A percentile compares a stretch with the other conserved stretches of the same genome.
Evolutionary conservation across 2,329 filamentous ascomycete genomes (phyloP).

Genomic region (Elsinoe ampelina): DNA sequence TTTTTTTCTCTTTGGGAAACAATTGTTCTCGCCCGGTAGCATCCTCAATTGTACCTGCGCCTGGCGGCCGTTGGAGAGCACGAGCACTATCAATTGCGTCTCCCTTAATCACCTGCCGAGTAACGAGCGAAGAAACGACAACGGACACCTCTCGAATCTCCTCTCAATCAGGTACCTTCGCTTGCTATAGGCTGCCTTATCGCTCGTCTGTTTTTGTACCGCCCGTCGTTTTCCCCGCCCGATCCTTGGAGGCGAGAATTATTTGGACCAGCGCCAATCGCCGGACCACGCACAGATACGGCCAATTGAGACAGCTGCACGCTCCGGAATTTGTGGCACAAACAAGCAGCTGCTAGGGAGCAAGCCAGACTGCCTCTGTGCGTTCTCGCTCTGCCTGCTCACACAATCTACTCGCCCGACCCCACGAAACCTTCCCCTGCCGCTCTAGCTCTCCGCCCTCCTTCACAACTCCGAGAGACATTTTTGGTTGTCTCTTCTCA

Average conservation of each 20-base stretch:
- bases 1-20: neutral
- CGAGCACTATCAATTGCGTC: neutral
- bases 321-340: constrained; percentile 11
- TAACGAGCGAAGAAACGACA: constrained; percentile 6
- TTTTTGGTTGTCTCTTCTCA: neutral
- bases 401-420: constrained; percentile 7
- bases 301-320: constrained; percentile 12
- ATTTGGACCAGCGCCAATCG: constrained; percentile 11
- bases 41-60: constrained; percentile 13
- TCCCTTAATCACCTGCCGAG: constrained; percentile 14
- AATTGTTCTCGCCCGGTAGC: neutral
- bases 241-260: constrained; percentile 8
- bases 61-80: constrained; percentile 10
- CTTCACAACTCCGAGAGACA: constrained; percentile 10
- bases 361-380: constrained; percentile 11
- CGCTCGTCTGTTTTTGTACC: constrained; percentile 2
- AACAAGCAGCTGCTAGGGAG: constrained; percentile 9
- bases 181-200: constrained; percentile 12
- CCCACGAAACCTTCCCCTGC: constrained; percentile 15
- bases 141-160: constrained; percentile 5
- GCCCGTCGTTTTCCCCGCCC: constrained; percentile 4
- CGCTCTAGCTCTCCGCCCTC: constrained; percentile 11
- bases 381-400: constrained; percentile 1
- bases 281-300: constrained; percentile 11
- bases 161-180: constrained; percentile 6